Conservation (phyloP, 2,329 filamentous ascomycete genomes). For the Ceratocystis albifundus region DNA sequence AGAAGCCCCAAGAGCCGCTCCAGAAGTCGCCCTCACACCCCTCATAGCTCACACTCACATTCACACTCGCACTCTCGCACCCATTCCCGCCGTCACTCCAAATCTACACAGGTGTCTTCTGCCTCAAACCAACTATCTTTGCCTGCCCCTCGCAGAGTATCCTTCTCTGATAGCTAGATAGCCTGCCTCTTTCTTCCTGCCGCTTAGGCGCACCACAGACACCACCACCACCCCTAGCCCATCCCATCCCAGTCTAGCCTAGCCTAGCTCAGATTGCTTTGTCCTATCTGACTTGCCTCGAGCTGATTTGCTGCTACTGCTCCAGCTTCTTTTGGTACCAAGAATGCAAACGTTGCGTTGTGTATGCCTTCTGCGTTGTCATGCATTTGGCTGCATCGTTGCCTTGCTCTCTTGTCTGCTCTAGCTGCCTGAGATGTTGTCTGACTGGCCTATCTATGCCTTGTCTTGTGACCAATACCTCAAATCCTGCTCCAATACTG, state of each 20-base stretch:
- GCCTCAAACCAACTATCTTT: background rate
- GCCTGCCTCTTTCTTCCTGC: too few species aligned
- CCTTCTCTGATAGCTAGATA: background rate
- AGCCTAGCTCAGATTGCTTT: background rate
- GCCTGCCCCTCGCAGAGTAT: background rate
- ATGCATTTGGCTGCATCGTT: background rate
- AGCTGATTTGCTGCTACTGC: background rate
- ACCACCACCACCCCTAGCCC: background rate
- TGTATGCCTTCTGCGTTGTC: background rate
- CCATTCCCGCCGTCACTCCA: slow-evolving; percentile 19
- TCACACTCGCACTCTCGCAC: background rate
- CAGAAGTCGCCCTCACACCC: background rate
- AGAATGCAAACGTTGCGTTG: background rate
- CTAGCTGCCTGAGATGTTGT: too few species aligned
- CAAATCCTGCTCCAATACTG: too few species aligned
- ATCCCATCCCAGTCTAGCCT: background rate
- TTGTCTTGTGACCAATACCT: too few species aligned
- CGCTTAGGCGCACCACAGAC: background rate
- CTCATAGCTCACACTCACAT: background rate
- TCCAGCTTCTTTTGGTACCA: background rate
- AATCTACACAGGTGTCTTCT: slow-evolving; percentile 16
- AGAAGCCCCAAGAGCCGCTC: too few species aligned
- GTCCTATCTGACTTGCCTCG: background rate
- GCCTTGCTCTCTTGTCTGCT: too few species aligned
- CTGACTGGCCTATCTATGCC: too few species aligned